These are phyloP conservation scores for Raphanus hybrid DNA, from an alignment of 441 rosid species.

Conservation along the genomic window DNA sequence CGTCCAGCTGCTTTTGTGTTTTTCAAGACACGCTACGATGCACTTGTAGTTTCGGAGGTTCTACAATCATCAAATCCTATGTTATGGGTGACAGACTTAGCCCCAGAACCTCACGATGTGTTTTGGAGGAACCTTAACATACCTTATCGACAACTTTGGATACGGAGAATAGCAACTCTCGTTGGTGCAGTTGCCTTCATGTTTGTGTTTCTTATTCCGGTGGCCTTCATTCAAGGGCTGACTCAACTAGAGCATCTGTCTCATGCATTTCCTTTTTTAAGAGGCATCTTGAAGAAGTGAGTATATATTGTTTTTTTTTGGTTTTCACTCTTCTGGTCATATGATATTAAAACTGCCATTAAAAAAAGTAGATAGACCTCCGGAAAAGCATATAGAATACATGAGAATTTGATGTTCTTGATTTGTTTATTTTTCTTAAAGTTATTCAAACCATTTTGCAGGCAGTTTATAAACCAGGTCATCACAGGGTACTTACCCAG, in stretches of 20 bases:
- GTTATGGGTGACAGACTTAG: constrained; percentile 90
- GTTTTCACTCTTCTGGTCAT: background rate
- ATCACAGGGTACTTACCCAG: constrained; percentile 97
- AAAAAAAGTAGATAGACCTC: background rate
- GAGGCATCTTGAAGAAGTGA: constrained; percentile 70
- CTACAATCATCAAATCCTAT: constrained; percentile 91
- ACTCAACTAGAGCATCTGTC: constrained; percentile 79
- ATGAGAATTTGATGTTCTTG: background rate
- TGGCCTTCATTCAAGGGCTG: constrained; percentile 86
- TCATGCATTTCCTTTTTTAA: constrained; percentile 69
- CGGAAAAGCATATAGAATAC: background rate
- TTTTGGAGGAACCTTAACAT: constrained; percentile 89
- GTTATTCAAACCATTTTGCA: constrained; percentile 47
- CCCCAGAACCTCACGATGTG: constrained; percentile 95
- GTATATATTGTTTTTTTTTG: constrained; percentile 28
- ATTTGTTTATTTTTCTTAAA: no score
- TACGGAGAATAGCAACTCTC: constrained; percentile 71
- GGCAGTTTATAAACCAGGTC: constrained; percentile 64
- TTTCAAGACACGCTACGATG: constrained; percentile 85
- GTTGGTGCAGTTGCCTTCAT: constrained; percentile 74
- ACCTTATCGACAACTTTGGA: constrained; percentile 92
- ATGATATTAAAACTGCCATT: background rate
- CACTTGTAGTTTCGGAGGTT: constrained; percentile 74
- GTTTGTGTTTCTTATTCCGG: constrained; percentile 82
- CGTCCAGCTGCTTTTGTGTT: constrained; percentile 90